Conservation (phyloP, 805 yeast genomes). For the Wickerhamiella vanderwaltii region DNA sequence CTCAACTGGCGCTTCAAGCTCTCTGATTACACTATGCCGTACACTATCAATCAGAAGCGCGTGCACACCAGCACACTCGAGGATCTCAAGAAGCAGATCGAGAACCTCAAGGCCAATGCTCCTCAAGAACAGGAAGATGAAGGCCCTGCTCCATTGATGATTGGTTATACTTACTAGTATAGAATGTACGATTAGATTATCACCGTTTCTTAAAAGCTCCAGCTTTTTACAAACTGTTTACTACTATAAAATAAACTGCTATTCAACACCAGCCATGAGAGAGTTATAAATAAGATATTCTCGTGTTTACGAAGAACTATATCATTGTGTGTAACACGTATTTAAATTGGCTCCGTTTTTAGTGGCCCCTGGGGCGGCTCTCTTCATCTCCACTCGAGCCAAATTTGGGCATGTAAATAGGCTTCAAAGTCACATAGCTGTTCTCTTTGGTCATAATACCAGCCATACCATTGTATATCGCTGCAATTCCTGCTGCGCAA, state of each 20-base stretch:
- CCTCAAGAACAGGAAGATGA: constrained; percentile 38
- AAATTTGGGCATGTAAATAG: constrained; percentile 43
- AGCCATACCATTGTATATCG: constrained; percentile 54
- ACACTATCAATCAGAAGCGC: constrained; percentile 68
- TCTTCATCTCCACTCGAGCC: too few species aligned
- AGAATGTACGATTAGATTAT: too few species aligned
- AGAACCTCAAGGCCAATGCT: constrained; percentile 49
- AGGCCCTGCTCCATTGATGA: constrained; percentile 58
- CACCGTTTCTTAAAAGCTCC: too few species aligned
- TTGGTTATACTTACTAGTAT: constrained; percentile 28
- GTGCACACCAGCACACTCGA: constrained; percentile 61
- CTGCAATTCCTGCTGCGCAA: constrained; percentile 41
- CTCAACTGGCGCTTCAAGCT: constrained; percentile 82
- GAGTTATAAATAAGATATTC: too few species aligned
- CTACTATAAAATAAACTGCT: too few species aligned
- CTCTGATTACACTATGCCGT: constrained; percentile 80
- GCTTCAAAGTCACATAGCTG: constrained; percentile 42
- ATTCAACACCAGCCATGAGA: too few species aligned
- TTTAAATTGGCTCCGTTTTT: too few species aligned
- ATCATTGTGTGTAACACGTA: too few species aligned
- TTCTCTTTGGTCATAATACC: constrained; percentile 49
- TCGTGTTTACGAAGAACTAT: too few species aligned
- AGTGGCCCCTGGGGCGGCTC: too few species aligned
- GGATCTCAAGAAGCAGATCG: constrained; percentile 56
- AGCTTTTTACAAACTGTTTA: too few species aligned